Base-by-base conservation (phyloP, 805 yeast genomes). In the Lipomyces spencermartinsiae region DNA sequence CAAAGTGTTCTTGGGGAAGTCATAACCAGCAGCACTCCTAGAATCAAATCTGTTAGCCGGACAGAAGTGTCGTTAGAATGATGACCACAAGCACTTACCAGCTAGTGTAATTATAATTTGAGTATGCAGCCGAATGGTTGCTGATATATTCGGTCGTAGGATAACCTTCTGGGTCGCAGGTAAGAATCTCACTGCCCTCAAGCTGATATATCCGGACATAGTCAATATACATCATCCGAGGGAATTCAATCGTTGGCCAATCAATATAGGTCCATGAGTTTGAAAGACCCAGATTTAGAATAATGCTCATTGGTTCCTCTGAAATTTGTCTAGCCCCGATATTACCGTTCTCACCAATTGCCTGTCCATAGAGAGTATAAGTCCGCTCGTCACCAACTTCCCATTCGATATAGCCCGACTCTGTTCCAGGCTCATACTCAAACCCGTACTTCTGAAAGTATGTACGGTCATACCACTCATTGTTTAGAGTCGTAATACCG, bases 121-220 rank as follows among this genome's bases (percentile, higher is more conserved):
- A 67, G 77, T 94, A 94, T 0, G 95, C 95, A 59, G 82, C 82
- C 63, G 81, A 76, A 78, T 94, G 98, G 35, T 77, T 75, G 61
- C 86, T 78, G 73, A 94, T 94, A 81, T 94, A 94, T 74, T 91
- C 93, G 71, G 83, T 82, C 0, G 98, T 95, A 64, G 98, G 98
- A 76, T 83, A 87, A 76, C 86, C 96, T 0, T 74, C 80, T 0
- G 99, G 98, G 76, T 93, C 98, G 81, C 98, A 94, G 0, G 95
- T 89, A 29, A 89, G 65, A 60, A 86, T 84, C 10, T 83, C 79
- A n/a, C 37, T 55, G 33, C 62, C 67, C 73, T 86, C 87, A 1
- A 97, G 97, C 81, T 94, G 99, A 79, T 95, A 94, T n/a, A 94
- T 76, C 74, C 99, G 87, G 43, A 94, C 97, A 74, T 90, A 91